Conservation (phyloP, 2,329 filamentous ascomycete species). For the Ophiobolus disseminans region DNA sequence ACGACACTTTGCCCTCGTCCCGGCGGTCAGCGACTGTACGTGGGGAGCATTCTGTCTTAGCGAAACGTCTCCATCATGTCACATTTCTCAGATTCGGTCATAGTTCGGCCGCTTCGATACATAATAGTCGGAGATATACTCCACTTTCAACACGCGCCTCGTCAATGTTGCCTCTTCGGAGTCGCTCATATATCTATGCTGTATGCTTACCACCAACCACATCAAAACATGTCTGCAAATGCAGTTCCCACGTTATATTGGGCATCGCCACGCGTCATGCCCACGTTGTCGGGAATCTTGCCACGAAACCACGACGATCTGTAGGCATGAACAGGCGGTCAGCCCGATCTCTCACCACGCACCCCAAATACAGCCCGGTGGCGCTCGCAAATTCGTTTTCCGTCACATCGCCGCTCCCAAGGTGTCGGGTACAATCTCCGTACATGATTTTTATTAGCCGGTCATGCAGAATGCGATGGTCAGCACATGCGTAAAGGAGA, state of each 20-base stretch:
- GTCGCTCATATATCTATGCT: too few relatives aligned
- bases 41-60: conserved; percentile 13
- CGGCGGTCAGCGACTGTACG: conserved; percentile 2
- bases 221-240: too few relatives aligned
- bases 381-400: neutral
- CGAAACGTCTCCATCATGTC: conserved; percentile 14
- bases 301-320: conserved; percentile 1
- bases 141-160: conserved; percentile 11
- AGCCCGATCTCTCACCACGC: neutral
- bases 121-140: conserved; percentile 31
- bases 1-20: conserved; percentile 1
- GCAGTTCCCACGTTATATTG: conserved; percentile 12
- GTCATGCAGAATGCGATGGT: conserved; percentile 1
- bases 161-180: neutral
- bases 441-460: conserved; percentile 1
- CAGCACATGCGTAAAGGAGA: neutral
- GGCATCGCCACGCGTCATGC: conserved; percentile 26
- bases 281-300: conserved; percentile 12
- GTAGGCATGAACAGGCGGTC: conserved; percentile 9
- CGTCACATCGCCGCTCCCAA: conserved; percentile 9
- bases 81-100: conserved; percentile 9
- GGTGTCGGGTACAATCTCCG: conserved; percentile 11
- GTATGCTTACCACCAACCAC: too few relatives aligned
- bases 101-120: conserved; percentile 22
- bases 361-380: neutral